Evolutionary conservation across 2,329 filamentous ascomycete species (phyloP).

Genomic region (Aspergillus transmontanensis): DNA sequence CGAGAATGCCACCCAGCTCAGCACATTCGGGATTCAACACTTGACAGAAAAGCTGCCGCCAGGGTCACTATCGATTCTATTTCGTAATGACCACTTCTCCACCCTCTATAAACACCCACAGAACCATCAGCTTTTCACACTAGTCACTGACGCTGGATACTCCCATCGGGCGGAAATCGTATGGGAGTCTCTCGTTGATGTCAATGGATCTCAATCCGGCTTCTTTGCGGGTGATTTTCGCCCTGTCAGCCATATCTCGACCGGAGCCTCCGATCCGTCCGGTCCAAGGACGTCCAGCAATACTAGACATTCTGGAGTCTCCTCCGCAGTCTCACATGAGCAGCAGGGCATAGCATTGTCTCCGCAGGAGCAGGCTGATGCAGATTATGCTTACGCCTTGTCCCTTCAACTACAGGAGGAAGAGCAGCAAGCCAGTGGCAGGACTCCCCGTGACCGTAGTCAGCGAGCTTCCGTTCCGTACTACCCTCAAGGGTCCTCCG

Average conservation of each 20-base stretch:
- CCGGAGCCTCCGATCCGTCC: conserved; percentile 31
- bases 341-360: conserved; percentile 22
- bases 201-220: conserved; percentile 79
- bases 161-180: conserved; percentile 85
- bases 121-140: conserved; percentile 72
- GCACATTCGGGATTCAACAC: conserved; percentile 74
- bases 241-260: conserved; percentile 66
- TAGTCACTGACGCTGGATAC: conserved; percentile 94
- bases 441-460: conserved; percentile 43
- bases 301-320: conserved; percentile 18
- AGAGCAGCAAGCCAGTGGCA: conserved; percentile 65
- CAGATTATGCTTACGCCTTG: conserved; percentile 81
- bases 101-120: conserved; percentile 87
- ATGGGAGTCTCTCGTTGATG: conserved; percentile 90
- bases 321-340: conserved; percentile 14
- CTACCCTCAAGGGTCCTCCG: conserved; percentile 19
- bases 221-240: conserved; percentile 91
- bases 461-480: conserved; percentile 24
- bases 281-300: conserved; percentile 31
- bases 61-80: conserved; percentile 84
- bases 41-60: conserved; percentile 71
- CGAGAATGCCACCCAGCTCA: conserved; percentile 82
- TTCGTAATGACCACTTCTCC: conserved; percentile 96
- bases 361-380: conserved; percentile 67
- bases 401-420: conserved; percentile 94